phyloP scores from a whole-genome alignment of 345 rosid genomes.

The Melaleuca quinquenervia region DNA sequence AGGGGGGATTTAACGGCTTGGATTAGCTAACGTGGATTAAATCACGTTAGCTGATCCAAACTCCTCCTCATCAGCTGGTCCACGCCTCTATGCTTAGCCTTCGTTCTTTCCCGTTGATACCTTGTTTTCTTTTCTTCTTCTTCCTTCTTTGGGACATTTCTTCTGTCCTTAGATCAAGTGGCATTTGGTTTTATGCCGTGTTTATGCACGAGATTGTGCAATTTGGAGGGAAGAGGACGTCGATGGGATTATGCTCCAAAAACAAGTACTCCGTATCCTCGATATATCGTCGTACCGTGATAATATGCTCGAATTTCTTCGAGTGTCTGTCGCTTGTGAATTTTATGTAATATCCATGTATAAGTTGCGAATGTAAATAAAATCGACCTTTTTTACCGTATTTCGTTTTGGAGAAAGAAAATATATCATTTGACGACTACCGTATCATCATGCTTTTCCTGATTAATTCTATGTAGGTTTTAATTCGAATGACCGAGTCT shows the following conservation, averaged over 20 bases:
- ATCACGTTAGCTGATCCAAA: too few relatives aligned
- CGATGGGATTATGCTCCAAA: background rate
- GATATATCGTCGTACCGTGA: too few relatives aligned
- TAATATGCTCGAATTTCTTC: background rate
- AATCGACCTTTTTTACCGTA: background rate
- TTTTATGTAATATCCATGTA: background rate
- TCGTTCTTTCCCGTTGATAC: background rate
- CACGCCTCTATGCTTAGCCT: background rate
- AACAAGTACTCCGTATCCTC: background rate
- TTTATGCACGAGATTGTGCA: background rate
- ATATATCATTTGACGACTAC: background rate
- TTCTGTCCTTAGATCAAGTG: background rate
- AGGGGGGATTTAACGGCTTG: too few relatives aligned
- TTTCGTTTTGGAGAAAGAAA: background rate
- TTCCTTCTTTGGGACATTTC: background rate
- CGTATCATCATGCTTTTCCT: background rate
- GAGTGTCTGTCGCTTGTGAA: background rate
- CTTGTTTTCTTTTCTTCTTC: too few relatives aligned
- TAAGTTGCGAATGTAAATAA: background rate
- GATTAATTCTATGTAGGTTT: background rate
- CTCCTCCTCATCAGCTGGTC: background rate
- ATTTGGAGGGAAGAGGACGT: background rate
- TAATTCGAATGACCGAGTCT: background rate
- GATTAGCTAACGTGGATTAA: too few relatives aligned
- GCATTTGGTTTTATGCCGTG: background rate